phyloP scores from a whole-genome alignment of 306 rosid genomes.

The Cicer arietinum region DNA sequence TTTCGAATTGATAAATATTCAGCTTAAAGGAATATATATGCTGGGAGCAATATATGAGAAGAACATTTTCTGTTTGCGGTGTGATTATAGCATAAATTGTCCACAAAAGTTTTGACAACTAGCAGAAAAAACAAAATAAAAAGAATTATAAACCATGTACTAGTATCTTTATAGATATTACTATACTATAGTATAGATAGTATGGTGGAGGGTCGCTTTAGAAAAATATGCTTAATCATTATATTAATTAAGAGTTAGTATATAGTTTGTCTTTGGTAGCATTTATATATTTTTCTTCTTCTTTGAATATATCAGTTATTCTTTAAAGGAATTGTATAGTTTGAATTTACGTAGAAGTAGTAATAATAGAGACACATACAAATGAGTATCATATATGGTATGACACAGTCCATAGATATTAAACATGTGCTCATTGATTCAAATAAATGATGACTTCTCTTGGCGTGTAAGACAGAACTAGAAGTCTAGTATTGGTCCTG shows the following conservation, averaged over 20 bases:
- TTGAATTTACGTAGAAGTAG: not conserved
- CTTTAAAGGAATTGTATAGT: not conserved
- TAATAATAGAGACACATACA: not conserved
- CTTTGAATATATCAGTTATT: not conserved
- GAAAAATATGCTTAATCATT: not conserved
- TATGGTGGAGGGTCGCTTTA: constrained; percentile 26
- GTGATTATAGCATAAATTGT: too few relatives aligned
- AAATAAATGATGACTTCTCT: not conserved
- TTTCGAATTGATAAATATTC: too few relatives aligned
- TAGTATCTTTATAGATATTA: not conserved
- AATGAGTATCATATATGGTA: not conserved
- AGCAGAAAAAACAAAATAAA: not conserved
- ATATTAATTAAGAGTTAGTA: not conserved
- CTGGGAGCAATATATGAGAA: too few relatives aligned
- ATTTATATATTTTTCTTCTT: not conserved
- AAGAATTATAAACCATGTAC: not conserved
- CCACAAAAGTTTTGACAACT: not conserved
- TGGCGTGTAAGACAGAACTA: constrained; percentile 14
- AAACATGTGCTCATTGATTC: too few relatives aligned
- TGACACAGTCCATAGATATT: too few relatives aligned
- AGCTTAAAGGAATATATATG: too few relatives aligned
- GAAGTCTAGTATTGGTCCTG: constrained; percentile 9
- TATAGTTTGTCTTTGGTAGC: not conserved
- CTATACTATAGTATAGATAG: not conserved
- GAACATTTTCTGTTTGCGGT: too few relatives aligned